Conservation (phyloP, 495 filamentous ascomycete species). For the Podospora tetraspora region DNA sequence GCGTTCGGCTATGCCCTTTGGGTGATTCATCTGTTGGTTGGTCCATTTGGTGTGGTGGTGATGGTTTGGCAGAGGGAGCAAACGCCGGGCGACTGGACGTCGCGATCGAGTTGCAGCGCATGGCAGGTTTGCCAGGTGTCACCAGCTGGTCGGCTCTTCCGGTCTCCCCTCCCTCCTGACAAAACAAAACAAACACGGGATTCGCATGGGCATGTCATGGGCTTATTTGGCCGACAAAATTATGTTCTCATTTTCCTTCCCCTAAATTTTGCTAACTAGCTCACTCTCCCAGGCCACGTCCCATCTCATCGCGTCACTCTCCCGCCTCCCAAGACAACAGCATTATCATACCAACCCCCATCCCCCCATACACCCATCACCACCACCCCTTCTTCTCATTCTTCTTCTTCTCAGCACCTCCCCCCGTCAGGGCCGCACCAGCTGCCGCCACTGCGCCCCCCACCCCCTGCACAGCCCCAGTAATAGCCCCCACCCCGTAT, state of each 20-base stretch:
- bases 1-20: conserved; percentile 36
- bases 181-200: not conserved
- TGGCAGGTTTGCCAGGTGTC: not conserved
- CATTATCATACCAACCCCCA: too few relatives aligned
- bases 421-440: too few relatives aligned
- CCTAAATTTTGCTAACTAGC: too few relatives aligned
- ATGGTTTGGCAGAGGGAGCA: not conserved
- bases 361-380: too few relatives aligned
- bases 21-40: conserved; percentile 19
- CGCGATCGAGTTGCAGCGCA: not conserved
- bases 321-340: too few relatives aligned
- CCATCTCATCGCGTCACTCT: too few relatives aligned
- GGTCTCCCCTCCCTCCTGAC: not conserved
- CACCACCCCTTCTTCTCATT: too few relatives aligned
- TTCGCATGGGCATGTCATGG: not conserved
- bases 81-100: not conserved
- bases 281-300: too few relatives aligned
- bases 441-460: too few relatives aligned
- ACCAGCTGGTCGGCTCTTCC: not conserved
- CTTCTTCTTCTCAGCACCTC: too few relatives aligned
- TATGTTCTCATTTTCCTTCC: not conserved
- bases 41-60: conserved; percentile 29
- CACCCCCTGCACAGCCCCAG: too few relatives aligned
- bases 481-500: too few relatives aligned
- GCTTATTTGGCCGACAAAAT: not conserved